Percentiles rank a stretch among this genome's conserved stretches.
Conservation (phyloP, 2,329 filamentous ascomycete species). For the Phoma sp. region DNA sequence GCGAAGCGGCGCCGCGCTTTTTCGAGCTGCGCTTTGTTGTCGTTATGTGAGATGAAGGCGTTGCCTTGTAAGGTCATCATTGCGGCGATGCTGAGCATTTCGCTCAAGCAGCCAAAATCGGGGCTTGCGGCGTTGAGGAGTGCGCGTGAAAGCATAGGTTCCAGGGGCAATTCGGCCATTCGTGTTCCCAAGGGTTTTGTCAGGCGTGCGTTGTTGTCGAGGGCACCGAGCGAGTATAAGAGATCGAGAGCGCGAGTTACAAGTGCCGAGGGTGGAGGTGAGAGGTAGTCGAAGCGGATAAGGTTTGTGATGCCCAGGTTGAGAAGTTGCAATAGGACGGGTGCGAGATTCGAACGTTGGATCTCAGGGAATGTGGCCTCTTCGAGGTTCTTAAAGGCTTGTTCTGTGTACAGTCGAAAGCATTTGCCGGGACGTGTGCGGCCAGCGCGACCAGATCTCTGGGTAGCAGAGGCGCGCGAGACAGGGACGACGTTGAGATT, state of each 20-base stretch:
- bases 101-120: conserved; percentile 78
- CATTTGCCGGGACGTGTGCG: conserved; percentile 92
- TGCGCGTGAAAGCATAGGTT: conserved; percentile 94
- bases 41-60: conserved; percentile 82
- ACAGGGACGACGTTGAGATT: conserved; percentile 80
- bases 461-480: conserved; percentile 91
- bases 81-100: conserved; percentile 89
- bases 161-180: conserved; percentile 92
- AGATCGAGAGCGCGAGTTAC: conserved; percentile 87
- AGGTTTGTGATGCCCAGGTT: conserved; percentile 95
- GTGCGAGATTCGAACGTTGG: conserved; percentile 87
- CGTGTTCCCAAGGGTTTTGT: conserved; percentile 84
- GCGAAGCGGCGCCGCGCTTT: conserved; percentile 80
- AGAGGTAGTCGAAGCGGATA: conserved; percentile 86
- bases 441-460: conserved; percentile 88
- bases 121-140: conserved; percentile 70
- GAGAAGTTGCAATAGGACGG: conserved; percentile 88
- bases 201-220: conserved; percentile 89
- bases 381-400: conserved; percentile 68
- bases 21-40: conserved; percentile 77
- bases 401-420: conserved; percentile 88
- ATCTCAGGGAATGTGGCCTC: conserved; percentile 86
- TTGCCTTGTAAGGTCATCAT: conserved; percentile 88
- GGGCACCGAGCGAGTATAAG: conserved; percentile 81
- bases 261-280: conserved; percentile 82